These are phyloP conservation scores for Prunus salicina DNA, from an alignment of 306 rosid species.

Conservation along the genomic window DNA sequence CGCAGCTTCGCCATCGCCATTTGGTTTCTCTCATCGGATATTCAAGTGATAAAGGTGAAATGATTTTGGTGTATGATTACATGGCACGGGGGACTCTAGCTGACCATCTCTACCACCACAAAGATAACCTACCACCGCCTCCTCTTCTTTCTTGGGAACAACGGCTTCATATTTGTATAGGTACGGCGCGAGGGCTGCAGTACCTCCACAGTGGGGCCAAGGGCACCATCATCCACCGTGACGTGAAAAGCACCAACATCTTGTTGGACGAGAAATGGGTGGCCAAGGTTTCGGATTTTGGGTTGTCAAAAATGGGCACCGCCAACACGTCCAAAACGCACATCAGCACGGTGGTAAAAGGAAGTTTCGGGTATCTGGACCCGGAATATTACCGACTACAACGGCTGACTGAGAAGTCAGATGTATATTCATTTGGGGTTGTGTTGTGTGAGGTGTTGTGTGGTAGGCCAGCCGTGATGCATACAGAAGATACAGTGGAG, in stretches of 20 bases:
- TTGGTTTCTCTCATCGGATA: conserved; percentile 32
- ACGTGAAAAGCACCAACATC: conserved; percentile 36
- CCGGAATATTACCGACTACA: conserved; percentile 36
- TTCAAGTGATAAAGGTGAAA: conserved; percentile 3
- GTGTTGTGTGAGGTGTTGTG: conserved; percentile 35
- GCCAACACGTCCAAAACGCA: conserved; percentile 13
- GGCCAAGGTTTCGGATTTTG: conserved; percentile 51
- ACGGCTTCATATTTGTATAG: conserved; percentile 27
- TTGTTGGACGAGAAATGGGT: conserved; percentile 35
- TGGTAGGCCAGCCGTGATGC: conserved; percentile 38
- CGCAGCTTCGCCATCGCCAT: conserved; percentile 31
- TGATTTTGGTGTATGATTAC: conserved; percentile 35
- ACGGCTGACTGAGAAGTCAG: conserved; percentile 33
- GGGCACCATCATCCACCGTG: conserved; percentile 32
- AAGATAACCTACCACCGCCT: background rate
- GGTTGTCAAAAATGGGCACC: conserved; percentile 32
- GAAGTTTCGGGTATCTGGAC: conserved; percentile 45
- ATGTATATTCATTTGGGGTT: conserved; percentile 47
- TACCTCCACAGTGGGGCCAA: conserved; percentile 21
- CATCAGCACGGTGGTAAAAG: conserved; percentile 43
- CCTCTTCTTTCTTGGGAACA: conserved; percentile 23
- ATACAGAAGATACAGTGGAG: background rate
- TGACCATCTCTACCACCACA: conserved; percentile 23
- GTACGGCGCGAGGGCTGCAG: conserved; percentile 19
- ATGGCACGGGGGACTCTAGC: conserved; percentile 12